phyloP scores from a whole-genome alignment of 371 early-diverging fungal genomes.

The Sporodiniella umbellata region DNA sequence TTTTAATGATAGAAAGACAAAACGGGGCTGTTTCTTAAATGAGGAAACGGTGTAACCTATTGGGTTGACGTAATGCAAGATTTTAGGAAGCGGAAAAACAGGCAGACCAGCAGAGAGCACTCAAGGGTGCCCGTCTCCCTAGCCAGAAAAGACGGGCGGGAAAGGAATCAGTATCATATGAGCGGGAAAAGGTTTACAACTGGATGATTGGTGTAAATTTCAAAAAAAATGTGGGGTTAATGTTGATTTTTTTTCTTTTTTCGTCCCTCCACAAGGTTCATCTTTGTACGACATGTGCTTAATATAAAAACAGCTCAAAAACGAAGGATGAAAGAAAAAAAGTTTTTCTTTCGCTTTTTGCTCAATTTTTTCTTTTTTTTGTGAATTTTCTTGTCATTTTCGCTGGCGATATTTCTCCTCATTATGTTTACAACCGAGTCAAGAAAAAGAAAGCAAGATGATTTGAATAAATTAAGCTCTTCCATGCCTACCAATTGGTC shows the following conservation, averaged over 20 bases:
- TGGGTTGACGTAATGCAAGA: no score
- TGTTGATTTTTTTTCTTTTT: neutral
- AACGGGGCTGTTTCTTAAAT: no score
- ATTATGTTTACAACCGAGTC: conserved; percentile 12
- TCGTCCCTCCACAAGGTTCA: conserved; percentile 2
- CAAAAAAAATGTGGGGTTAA: conserved; percentile 27
- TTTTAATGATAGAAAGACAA: no score
- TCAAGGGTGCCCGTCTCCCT: no score
- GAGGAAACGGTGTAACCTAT: no score
- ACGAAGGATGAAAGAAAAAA: neutral
- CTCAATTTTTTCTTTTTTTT: neutral
- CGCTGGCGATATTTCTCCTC: no score
- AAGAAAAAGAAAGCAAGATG: conserved; percentile 26
- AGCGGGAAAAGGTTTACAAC: conserved; percentile 17
- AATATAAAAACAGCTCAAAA: neutral
- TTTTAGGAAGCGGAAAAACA: no score
- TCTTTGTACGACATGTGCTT: neutral
- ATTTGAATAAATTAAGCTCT: conserved; percentile 2
- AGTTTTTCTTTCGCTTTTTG: neutral
- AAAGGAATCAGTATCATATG: conserved; percentile 15
- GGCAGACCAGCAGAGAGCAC: no score
- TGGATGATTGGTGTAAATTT: conserved; percentile 19
- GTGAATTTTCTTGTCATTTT: neutral
- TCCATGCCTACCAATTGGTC: conserved; percentile 23
- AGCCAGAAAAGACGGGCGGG: conserved; percentile 11